Conservation (phyloP, 768 basidiomycete species). For the Leccinum disarticulatum region DNA sequence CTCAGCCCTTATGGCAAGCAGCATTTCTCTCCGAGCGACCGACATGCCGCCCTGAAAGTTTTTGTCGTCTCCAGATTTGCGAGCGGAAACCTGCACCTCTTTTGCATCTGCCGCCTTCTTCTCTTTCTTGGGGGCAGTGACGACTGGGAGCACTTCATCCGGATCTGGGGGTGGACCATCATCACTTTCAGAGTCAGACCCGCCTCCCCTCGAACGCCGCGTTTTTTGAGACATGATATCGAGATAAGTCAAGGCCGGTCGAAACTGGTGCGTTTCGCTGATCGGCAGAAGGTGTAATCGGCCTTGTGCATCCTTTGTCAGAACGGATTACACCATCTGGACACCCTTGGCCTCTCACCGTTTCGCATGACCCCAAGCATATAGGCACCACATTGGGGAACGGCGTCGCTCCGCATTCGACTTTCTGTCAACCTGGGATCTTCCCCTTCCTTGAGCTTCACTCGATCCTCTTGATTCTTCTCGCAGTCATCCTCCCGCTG, state of each 20-base stretch:
- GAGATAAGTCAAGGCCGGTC: conserved; percentile 80
- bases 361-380: conserved; percentile 77
- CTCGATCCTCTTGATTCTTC: conserved; percentile 64
- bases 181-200: conserved; percentile 68
- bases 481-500: conserved; percentile 74
- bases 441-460: conserved; percentile 46
- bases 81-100: conserved; percentile 76
- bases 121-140: conserved; percentile 50
- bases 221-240: conserved; percentile 68
- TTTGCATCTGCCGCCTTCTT: conserved; percentile 59
- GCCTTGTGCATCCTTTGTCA: conserved; percentile 40
- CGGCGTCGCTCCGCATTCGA: conserved; percentile 70
- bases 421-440: conserved; percentile 68
- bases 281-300: conserved; percentile 78
- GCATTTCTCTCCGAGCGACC: conserved; percentile 70
- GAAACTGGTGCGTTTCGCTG: conserved; percentile 75
- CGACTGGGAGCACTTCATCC: conserved; percentile 57
- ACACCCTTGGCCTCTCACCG: conserved; percentile 42
- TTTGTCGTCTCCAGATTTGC: conserved; percentile 65
- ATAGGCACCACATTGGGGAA: conserved; percentile 62
- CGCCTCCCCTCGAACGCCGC: conserved; percentile 48
- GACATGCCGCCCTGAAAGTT: conserved; percentile 66
- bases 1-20: conserved; percentile 68
- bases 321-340: conserved; percentile 6
- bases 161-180: conserved; percentile 80